Evolutionary conservation across 768 basidiomycete genomes (phyloP), one percentile per base, ranked within the genome.

Genomic region (Tulasnella sp.): DNA sequence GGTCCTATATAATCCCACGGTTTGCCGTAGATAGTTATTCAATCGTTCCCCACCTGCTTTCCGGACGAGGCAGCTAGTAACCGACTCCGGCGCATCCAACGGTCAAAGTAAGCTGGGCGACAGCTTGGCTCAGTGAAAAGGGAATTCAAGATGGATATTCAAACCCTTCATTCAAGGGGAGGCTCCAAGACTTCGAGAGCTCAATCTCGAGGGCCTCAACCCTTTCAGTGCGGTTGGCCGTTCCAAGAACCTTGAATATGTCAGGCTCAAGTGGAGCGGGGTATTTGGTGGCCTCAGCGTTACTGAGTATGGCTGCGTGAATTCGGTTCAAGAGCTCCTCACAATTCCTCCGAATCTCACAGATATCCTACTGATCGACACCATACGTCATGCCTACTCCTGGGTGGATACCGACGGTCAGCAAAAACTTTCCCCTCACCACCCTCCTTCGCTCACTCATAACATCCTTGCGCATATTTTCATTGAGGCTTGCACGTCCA

Each of bases 251-350:
- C 64, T 69, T 34, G 31, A 31, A 37, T 31, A 31, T 31, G 28
- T 34, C 18, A 28, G 64, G 18, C 24, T 69, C 64, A 69, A 69
- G 64, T 69, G 64, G 64, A 69, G 28, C 12, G 64, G 64, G 0
- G 28, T 69, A 69, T 69, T 69, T 31, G 34, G 34, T 31, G 28
- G n/a, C 18, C 11, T 12, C 14, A 69, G 18, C 64, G 3, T 22
- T 22, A 54, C 24, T 31, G 89, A 90, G 18, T 97, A 96, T 84
- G 83, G 86, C 22, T 94, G 97, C 84, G 82, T 96, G 28, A 92
- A 94, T 82, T 81, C 92, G 7, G 86, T 97, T 75, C 96, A 97
- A 84, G 89, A 94, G 79, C 88, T 92, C 40, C 85, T 96, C 42
- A 90, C 92, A 12, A 54, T 82, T 12, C 34, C 34, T n/a, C 64